Conservation (phyloP, 768 basidiomycete species). For the Pisolithus marmoratus region DNA sequence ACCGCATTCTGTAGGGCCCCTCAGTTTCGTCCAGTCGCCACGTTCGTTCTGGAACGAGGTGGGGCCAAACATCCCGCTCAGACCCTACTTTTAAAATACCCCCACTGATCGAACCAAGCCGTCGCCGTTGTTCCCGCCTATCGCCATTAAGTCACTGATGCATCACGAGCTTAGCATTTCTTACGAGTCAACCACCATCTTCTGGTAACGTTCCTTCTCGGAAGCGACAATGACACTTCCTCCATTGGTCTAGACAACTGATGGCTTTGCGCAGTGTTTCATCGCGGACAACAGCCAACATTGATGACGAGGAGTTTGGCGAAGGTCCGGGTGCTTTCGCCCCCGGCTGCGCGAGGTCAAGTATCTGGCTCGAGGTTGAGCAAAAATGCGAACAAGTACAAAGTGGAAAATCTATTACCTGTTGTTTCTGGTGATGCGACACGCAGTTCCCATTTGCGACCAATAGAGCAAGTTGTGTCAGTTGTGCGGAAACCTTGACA, state of each 20-base stretch:
- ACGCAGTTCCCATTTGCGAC: constrained; percentile 62
- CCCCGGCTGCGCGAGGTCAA: constrained; percentile 46
- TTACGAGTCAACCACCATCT: constrained; percentile 69
- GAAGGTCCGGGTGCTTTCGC: constrained; percentile 1
- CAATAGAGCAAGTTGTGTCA: constrained; percentile 63
- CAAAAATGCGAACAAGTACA: background rate
- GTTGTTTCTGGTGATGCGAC: constrained; percentile 61
- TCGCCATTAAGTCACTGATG: background rate
- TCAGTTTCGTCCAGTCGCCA: constrained; percentile 93
- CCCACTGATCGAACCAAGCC: constrained; percentile 53
- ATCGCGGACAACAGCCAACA: constrained; percentile 17
- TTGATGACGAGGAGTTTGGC: constrained; percentile 4
- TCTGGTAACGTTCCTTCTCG: constrained; percentile 68
- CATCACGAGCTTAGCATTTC: background rate
- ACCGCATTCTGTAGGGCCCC: constrained; percentile 85
- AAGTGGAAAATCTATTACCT: constrained; percentile 36
- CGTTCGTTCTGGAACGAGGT: constrained; percentile 36
- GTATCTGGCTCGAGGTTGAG: constrained; percentile 36
- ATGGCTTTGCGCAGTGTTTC: constrained; percentile 56
- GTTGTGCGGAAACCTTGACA: constrained; percentile 49
- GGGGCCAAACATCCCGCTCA: constrained; percentile 82
- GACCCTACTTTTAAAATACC: constrained; percentile 59
- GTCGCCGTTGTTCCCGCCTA: constrained; percentile 75
- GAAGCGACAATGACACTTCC: constrained; percentile 59
- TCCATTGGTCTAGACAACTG: constrained; percentile 64